Percentiles rank a stretch among this genome's conserved stretches.
Conservation (phyloP, 2,329 filamentous ascomycete species). For the Paraconiothyrium brasiliense region DNA sequence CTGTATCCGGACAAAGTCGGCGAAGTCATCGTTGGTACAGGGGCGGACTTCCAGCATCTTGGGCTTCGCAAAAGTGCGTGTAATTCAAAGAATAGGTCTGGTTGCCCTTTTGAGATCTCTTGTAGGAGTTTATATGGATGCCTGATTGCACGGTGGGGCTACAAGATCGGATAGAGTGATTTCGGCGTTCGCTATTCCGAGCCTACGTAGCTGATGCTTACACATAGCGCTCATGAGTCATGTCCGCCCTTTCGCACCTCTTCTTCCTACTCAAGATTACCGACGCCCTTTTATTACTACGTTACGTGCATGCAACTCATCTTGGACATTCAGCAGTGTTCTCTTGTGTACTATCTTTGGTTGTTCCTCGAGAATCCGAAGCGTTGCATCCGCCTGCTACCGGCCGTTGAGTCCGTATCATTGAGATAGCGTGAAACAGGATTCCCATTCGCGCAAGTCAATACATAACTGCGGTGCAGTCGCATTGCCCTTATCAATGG, state of each 20-base stretch:
- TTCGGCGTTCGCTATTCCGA: constrained; percentile 5
- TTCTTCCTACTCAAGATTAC: not conserved
- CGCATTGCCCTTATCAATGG: not conserved
- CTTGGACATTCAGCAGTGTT: not conserved
- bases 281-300: constrained; percentile 7
- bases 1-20: constrained; percentile 40
- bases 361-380: not conserved
- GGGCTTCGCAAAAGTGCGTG: not conserved
- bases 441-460: too few species aligned
- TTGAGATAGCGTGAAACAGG: too few species aligned
- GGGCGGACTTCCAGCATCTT: constrained; percentile 49
- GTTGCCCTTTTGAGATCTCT: not conserved
- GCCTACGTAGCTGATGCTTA: not conserved
- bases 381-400: too few species aligned
- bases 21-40: constrained; percentile 38
- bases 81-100: not conserved
- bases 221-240: not conserved
- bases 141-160: not conserved
- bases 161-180: not conserved
- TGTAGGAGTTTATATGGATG: not conserved
- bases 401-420: too few species aligned
- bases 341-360: not conserved
- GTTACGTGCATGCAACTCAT: not conserved
- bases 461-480: not conserved
- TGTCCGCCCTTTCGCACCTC: constrained; percentile 6